Evolutionary conservation across 106 monocot species (phyloP).

Genomic region (Acorus calamus): DNA sequence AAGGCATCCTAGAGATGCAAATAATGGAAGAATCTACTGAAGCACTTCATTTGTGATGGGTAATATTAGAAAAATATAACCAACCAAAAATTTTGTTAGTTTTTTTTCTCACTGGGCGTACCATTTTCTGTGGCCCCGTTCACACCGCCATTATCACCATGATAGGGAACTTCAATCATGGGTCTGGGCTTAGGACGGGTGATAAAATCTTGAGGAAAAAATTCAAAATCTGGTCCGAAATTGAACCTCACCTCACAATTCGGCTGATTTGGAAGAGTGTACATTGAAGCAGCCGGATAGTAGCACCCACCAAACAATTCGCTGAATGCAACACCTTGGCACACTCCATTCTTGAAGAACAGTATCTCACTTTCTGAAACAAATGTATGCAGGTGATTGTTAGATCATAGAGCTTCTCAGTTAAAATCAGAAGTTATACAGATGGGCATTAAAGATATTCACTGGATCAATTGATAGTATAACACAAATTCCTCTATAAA

Average conservation of each 20-base stretch:
- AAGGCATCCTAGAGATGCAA: too few relatives aligned
- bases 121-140: slow-evolving; percentile 59
- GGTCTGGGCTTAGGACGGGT: slow-evolving; percentile 45
- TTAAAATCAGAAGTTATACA: too few relatives aligned
- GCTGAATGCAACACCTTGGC: slow-evolving; percentile 74
- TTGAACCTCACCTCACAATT: slow-evolving; percentile 91
- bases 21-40: too few relatives aligned
- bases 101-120: slow-evolving; percentile 33
- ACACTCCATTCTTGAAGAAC: slow-evolving; percentile 90
- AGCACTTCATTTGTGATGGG: too few relatives aligned
- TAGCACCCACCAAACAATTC: slow-evolving; percentile 76
- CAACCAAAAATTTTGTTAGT: slow-evolving; percentile 3
- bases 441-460: too few relatives aligned
- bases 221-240: slow-evolving; percentile 87
- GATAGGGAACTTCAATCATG: slow-evolving; percentile 66
- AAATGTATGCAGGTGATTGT: too few relatives aligned
- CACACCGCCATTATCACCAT: slow-evolving; percentile 36
- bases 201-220: slow-evolving; percentile 67
- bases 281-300: slow-evolving; percentile 95
- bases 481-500: too few relatives aligned
- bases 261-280: slow-evolving; percentile 81
- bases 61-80: too few relatives aligned
- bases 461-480: too few relatives aligned
- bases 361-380: slow-evolving; percentile 82
- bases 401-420: too few relatives aligned